These are phyloP conservation scores for Phytophthora tentaculata DNA, from an alignment of 352 stramenopile genomes.

Conservation along the genomic window DNA sequence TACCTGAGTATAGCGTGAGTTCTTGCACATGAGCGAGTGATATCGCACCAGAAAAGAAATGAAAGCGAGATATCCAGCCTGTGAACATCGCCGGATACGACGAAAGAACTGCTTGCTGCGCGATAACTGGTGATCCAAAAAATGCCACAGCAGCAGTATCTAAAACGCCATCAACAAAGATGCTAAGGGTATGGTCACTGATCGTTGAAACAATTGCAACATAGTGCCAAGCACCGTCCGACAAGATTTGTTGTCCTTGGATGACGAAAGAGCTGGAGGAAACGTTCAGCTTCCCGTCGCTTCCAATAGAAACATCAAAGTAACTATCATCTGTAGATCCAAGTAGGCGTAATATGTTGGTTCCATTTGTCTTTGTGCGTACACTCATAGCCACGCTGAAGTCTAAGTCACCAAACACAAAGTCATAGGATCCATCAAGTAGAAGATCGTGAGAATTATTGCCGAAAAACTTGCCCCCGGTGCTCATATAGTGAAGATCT, in stretches of 20 bases:
- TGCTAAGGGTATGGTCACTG: conserved; percentile 10
- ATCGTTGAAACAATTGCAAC: conserved; percentile 27
- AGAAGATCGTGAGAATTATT: conserved; percentile 28
- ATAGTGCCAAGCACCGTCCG: conserved; percentile 30
- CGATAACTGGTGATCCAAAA: conserved; percentile 10
- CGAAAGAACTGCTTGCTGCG: conserved; percentile 34
- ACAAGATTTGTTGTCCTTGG: conserved; percentile 4
- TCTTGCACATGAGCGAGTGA: conserved; percentile 41
- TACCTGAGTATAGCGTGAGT: conserved; percentile 54
- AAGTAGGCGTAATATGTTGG: conserved; percentile 22
- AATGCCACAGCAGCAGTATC: background rate
- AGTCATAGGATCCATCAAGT: conserved; percentile 4
- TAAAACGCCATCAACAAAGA: conserved; percentile 27
- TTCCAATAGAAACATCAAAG: conserved; percentile 26
- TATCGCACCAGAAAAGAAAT: conserved; percentile 50
- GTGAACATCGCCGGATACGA: conserved; percentile 24
- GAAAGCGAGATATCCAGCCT: conserved; percentile 56
- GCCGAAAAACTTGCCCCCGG: conserved; percentile 27
- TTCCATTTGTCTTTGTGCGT: conserved; percentile 4
- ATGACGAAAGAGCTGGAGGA: background rate
- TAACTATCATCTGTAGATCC: conserved; percentile 2
- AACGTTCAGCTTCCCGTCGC: conserved; percentile 17
- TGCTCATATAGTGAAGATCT: conserved; percentile 21
- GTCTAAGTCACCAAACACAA: conserved; percentile 57
- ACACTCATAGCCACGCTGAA: conserved; percentile 50